Evolutionary conservation across 1,284 basidiomycete genomes (phyloP).

Genomic region (Waitea zeae): DNA sequence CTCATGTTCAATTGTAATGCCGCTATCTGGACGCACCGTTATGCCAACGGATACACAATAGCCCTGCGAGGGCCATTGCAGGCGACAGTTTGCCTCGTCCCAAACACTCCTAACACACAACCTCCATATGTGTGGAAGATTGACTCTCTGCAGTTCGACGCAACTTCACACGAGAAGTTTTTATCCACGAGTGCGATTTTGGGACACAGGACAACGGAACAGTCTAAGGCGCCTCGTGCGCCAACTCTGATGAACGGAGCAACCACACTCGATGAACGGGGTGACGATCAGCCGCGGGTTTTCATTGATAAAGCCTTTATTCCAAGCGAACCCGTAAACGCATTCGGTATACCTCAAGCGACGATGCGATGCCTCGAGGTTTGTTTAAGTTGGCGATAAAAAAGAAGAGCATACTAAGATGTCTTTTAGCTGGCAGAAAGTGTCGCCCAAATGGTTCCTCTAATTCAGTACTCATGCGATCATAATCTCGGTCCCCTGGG

Average conservation of each 20-base stretch:
- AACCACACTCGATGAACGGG: conserved; percentile 26
- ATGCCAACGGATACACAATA: conserved; percentile 57
- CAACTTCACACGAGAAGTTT: conserved; percentile 48
- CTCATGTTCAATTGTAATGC: conserved; percentile 45
- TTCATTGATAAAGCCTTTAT: conserved; percentile 40
- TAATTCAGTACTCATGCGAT: too few species aligned
- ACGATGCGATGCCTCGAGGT: conserved; percentile 72
- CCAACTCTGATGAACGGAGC: conserved; percentile 2
- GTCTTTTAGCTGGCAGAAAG: too few species aligned
- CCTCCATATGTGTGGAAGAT: conserved; percentile 5
- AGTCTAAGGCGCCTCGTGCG: conserved; percentile 17
- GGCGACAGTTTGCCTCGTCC: conserved; percentile 27
- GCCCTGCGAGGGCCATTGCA: conserved; percentile 53
- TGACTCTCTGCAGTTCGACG: conserved; percentile 10
- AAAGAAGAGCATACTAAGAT: too few species aligned
- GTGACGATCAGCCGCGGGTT: conserved; percentile 38
- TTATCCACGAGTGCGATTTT: too few species aligned
- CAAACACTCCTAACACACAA: too few species aligned
- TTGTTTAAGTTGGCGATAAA: too few species aligned
- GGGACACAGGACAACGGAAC: too few species aligned
- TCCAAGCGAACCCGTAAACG: conserved; percentile 65
- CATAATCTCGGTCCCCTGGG: too few species aligned
- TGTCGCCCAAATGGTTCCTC: too few species aligned
- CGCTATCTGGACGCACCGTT: conserved; percentile 63
- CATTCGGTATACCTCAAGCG: conserved; percentile 70